Percentiles rank a stretch among this genome's conserved stretches.
Conservation (phyloP, 2,329 filamentous ascomycete genomes). For the Niveomyces coronatus region DNA sequence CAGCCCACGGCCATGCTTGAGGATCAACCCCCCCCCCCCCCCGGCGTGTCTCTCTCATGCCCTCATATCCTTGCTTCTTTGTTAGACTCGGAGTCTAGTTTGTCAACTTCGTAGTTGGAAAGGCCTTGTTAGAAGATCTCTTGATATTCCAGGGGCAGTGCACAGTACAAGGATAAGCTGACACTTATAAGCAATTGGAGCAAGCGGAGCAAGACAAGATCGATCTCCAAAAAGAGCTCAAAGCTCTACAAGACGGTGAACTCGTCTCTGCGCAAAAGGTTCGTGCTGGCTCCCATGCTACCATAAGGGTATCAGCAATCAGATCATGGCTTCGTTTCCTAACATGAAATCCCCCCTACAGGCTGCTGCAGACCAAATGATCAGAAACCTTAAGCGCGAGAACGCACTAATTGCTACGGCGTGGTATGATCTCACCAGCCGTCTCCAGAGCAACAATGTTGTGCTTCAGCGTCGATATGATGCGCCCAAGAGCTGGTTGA, state of each 20-base stretch:
- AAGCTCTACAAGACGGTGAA: slow-evolving; percentile 39
- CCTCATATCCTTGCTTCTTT: no score
- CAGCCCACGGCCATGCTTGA: no score
- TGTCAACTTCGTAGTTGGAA: no score
- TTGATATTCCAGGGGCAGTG: no score
- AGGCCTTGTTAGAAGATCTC: no score
- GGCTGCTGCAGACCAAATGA: slow-evolving; percentile 42
- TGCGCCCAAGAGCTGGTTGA: slow-evolving; percentile 70
- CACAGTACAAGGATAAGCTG: slow-evolving; percentile 1
- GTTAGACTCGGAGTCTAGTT: no score
- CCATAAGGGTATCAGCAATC: no score
- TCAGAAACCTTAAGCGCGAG: slow-evolving; percentile 65
- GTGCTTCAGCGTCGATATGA: slow-evolving; percentile 66
- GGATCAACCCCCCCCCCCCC: no score
- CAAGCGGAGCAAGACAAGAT: slow-evolving; percentile 46
- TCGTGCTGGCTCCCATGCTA: no score
- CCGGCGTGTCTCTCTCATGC: no score
- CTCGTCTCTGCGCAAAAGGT: slow-evolving; percentile 43
- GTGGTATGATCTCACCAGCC: slow-evolving; percentile 72
- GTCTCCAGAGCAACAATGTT: slow-evolving; percentile 75
- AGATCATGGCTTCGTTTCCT: slow-evolving; percentile 5
- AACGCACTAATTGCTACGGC: slow-evolving; percentile 71
- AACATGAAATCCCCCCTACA: slow-evolving; percentile 16
- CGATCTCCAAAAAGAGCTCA: slow-evolving; percentile 45
- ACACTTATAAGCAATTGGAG: slow-evolving; percentile 41